Conservation (phyloP, 2,329 filamentous ascomycete genomes). For the Rhinocladiella similis region DNA sequence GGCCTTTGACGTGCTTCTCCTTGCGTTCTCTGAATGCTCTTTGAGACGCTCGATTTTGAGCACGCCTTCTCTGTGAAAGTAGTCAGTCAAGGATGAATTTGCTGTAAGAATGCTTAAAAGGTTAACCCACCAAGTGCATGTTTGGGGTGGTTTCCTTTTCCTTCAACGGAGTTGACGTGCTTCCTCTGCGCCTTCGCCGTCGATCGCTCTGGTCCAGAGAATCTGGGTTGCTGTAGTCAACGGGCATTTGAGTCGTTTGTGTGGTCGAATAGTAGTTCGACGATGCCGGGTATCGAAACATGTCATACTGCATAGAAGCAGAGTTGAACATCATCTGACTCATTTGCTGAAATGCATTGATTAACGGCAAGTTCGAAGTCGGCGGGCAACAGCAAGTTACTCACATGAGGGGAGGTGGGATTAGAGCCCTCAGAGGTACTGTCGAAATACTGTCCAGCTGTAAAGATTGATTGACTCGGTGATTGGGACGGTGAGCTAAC, state of each 20-base stretch:
- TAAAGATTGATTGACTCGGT: constrained; percentile 27
- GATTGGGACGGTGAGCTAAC: constrained; percentile 28
- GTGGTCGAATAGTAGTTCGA: constrained; percentile 22
- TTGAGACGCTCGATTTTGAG: constrained; percentile 90
- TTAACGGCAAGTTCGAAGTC: constrained; percentile 3
- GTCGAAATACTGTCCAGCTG: constrained; percentile 27
- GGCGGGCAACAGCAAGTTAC: background rate
- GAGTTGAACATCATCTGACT: constrained; percentile 24
- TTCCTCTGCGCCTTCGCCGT: constrained; percentile 25
- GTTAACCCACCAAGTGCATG: constrained; percentile 33
- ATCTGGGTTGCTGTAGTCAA: constrained; percentile 30
- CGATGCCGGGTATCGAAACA: constrained; percentile 25
- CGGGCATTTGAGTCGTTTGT: constrained; percentile 27
- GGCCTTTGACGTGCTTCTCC: constrained; percentile 83
- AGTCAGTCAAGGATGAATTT: constrained; percentile 12
- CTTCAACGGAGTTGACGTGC: constrained; percentile 20
- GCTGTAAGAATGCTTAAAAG: background rate
- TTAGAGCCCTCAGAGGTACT: constrained; percentile 30
- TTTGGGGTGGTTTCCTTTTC: constrained; percentile 32
- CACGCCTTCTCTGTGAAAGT: constrained; percentile 80
- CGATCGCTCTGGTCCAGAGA: constrained; percentile 30
- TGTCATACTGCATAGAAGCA: constrained; percentile 26
- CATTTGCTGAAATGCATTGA: constrained; percentile 21
- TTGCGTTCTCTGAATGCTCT: constrained; percentile 92
- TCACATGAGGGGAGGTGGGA: constrained; percentile 30